A percentile compares a stretch with the other conserved stretches of the same genome.
phyloP scores from a whole-genome alignment of 208 protist species.

The Leishmania amazonensis region DNA sequence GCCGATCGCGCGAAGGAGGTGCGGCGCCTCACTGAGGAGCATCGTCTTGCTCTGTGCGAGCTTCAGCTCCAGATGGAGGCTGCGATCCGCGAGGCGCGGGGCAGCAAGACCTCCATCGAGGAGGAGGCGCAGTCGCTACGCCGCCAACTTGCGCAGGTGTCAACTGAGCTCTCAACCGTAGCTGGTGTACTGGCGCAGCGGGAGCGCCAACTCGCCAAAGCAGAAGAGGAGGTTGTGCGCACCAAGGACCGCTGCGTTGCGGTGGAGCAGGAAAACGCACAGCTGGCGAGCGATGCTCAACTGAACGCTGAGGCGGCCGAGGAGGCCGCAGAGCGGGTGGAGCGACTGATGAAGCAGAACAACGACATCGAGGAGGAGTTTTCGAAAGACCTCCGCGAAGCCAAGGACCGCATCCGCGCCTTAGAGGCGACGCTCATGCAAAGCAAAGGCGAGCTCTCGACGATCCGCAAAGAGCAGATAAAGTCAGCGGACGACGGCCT shows the following conservation, averaged over 20 bases:
- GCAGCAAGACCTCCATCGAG: conserved; percentile 56
- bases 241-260: conserved; percentile 33
- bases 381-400: conserved; percentile 50
- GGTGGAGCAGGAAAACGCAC: conserved; percentile 63
- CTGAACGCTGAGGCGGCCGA: conserved; percentile 35
- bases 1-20: conserved; percentile 62
- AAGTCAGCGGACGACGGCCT: conserved; percentile 47
- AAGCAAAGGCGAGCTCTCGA: conserved; percentile 46
- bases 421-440: conserved; percentile 61
- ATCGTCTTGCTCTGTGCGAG: conserved; percentile 72
- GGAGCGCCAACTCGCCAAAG: conserved; percentile 51
- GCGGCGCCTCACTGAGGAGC: conserved; percentile 65
- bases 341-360: conserved; percentile 58
- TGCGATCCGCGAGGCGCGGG: conserved; percentile 67
- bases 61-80: conserved; percentile 69
- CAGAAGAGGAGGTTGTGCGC: conserved; percentile 44
- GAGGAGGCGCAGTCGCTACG: conserved; percentile 78
- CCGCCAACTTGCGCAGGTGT: conserved; percentile 63
- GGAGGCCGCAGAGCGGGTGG: conserved; percentile 59
- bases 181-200: conserved; percentile 67
- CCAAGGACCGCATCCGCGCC: conserved; percentile 58
- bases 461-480: conserved; percentile 50
- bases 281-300: conserved; percentile 55
- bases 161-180: conserved; percentile 71
- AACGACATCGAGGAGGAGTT: conserved; percentile 64